phyloP scores from a whole-genome alignment of 2,329 filamentous ascomycete genomes.

The Ceratocystis destructans region DNA sequence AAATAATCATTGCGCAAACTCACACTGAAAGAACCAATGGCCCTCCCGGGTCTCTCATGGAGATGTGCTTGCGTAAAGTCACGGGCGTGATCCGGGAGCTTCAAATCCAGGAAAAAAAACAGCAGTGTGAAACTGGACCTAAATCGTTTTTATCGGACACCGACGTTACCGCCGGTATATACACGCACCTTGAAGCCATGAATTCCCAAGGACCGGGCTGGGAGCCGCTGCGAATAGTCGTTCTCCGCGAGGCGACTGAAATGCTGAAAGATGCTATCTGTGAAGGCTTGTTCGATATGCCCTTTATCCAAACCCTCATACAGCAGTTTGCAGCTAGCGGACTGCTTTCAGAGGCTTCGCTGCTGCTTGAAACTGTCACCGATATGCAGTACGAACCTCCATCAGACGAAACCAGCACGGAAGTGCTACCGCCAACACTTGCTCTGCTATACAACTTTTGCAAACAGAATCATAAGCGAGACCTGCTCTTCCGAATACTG shows the following conservation, averaged over 20 bases:
- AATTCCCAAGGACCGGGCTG: constrained; percentile 23
- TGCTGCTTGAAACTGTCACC: constrained; percentile 8
- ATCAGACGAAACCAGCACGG: constrained; percentile 3
- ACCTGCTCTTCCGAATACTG: constrained; percentile 16
- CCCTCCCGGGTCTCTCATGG: constrained; percentile 25
- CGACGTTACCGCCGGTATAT: constrained; percentile 24
- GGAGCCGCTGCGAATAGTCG: constrained; percentile 26
- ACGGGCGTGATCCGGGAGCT: constrained; percentile 12
- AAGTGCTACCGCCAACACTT: constrained; percentile 1
- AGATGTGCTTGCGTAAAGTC: constrained; percentile 27
- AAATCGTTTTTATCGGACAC: constrained; percentile 13
- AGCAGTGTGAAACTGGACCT: constrained; percentile 24
- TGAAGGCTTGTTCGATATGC: constrained; percentile 24
- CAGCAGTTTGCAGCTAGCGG: constrained; percentile 24
- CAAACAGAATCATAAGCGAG: constrained; percentile 12
- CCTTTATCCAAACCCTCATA: constrained; percentile 23
- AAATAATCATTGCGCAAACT: constrained; percentile 5
- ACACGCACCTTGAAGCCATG: constrained; percentile 27
- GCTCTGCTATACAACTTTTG: constrained; percentile 15
- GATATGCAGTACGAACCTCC: constrained; percentile 13
- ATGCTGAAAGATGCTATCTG: constrained; percentile 24
- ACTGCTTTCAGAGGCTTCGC: constrained; percentile 24
- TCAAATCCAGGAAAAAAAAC: constrained; percentile 17
- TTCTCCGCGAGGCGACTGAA: constrained; percentile 26
- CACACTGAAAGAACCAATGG: neutral